Percentiles rank a stretch among this genome's conserved stretches.
These are phyloP conservation scores for Rhodotorula toruloides DNA, from an alignment of 768 basidiomycete genomes.

Conservation along the genomic window DNA sequence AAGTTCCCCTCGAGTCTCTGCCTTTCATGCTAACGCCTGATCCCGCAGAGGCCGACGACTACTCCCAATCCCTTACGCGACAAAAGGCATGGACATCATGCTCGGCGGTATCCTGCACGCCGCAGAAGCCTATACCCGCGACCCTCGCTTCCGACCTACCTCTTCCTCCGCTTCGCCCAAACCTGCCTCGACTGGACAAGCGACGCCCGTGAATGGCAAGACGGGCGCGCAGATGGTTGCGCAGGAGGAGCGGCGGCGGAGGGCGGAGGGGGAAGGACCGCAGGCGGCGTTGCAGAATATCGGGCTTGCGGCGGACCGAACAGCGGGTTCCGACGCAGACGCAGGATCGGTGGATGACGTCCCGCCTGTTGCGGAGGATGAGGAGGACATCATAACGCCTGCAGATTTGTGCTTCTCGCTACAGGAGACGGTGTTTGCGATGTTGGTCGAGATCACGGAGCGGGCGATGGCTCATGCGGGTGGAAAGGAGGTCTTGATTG, in stretches of 20 bases:
- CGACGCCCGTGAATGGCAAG: too few species aligned
- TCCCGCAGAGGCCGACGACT: conserved; percentile 69
- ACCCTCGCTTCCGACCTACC: conserved; percentile 68
- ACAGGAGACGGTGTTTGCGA: conserved; percentile 94
- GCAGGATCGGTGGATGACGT: conserved; percentile 10
- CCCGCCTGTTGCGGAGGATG: conserved; percentile 42
- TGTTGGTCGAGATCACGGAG: conserved; percentile 99
- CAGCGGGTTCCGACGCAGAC: not conserved
- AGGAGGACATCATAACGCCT: conserved; percentile 74
- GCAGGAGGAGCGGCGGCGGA: conserved; percentile 33
- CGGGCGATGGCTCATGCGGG: conserved; percentile 98
- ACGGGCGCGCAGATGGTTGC: not conserved
- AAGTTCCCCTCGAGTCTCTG: too few species aligned
- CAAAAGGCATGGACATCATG: conserved; percentile 97
- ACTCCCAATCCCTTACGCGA: conserved; percentile 81
- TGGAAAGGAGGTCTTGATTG: conserved; percentile 90
- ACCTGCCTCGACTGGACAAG: conserved; percentile 3
- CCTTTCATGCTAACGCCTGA: too few species aligned
- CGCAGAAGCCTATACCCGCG: conserved; percentile 76
- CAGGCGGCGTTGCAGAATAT: conserved; percentile 33
- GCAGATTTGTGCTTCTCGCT: conserved; percentile 96
- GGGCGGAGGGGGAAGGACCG: conserved; percentile 26
- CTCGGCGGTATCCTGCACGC: conserved; percentile 89
- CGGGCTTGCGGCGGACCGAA: conserved; percentile 4
- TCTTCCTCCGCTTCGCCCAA: conserved; percentile 1